A percentile compares a stretch with the other conserved stretches of the same genome.
phyloP scores from a whole-genome alignment of 140 eudicot genomes.

The Oenanthe javanica region DNA sequence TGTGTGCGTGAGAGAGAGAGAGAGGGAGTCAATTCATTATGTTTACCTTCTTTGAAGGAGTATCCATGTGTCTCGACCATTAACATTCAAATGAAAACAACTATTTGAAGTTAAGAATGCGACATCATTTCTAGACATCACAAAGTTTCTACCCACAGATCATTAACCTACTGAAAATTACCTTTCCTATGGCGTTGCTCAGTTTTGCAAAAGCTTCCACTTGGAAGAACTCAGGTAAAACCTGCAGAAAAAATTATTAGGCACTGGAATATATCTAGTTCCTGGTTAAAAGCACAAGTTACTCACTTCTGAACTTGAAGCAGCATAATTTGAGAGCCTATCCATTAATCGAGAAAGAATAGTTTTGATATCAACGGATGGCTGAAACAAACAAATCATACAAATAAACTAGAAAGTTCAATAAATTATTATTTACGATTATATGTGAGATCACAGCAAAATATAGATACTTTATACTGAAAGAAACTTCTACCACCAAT shows the following conservation, averaged over 20 bases:
- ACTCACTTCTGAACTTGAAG: constrained; percentile 45
- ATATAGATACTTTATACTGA: neutral
- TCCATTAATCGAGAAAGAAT: constrained; percentile 66
- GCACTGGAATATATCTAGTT: neutral
- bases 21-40: too few relatives aligned
- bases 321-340: constrained; percentile 67
- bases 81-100: neutral
- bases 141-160: neutral
- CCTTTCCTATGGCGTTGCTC: constrained; percentile 88
- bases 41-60: neutral
- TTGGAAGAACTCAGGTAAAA: constrained; percentile 85
- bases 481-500: neutral
- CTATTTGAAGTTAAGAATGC: neutral
- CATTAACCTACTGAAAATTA: constrained; percentile 19
- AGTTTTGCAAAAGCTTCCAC: constrained; percentile 94
- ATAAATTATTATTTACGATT: neutral
- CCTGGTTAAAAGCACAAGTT: constrained; percentile 10
- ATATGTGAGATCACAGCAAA: neutral
- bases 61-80: neutral
- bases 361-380: constrained; percentile 55
- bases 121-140: neutral
- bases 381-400: constrained; percentile 30
- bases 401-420: constrained; percentile 3
- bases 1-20: too few relatives aligned
- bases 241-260: constrained; percentile 57